Conservation (phyloP, 1,139 yeast species). For the Debaryomyces singareniensis region DNA sequence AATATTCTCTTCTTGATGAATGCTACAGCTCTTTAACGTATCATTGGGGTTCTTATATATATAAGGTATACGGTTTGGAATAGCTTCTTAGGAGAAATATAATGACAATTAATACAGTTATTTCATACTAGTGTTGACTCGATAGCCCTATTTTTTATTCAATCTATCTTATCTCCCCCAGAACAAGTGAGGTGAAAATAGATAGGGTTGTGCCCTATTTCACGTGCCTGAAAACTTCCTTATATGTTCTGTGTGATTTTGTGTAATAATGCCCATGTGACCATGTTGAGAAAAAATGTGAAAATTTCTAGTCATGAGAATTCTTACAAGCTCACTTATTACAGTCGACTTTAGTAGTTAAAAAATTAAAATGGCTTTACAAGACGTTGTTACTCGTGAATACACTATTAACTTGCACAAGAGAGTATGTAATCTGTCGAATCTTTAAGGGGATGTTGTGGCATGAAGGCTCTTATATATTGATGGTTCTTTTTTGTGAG, state of each 20-base stretch:
- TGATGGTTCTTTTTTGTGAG: too few relatives aligned
- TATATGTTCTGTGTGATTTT: conserved; percentile 1
- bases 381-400: conserved; percentile 99
- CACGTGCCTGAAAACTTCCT: background rate
- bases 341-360: conserved; percentile 10
- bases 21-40: background rate
- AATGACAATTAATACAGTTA: too few relatives aligned
- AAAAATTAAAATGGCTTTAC: conserved; percentile 69
- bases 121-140: too few relatives aligned
- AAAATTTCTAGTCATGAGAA: conserved; percentile 6
- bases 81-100: conserved; percentile 5
- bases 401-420: conserved; percentile 99
- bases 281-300: conserved; percentile 2
- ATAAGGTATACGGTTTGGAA: conserved; percentile 18
- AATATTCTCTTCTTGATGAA: background rate
- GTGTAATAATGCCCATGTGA: background rate
- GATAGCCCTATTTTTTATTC: too few relatives aligned
- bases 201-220: too few relatives aligned
- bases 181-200: too few relatives aligned
- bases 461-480: too few relatives aligned
- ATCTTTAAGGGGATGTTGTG: background rate
- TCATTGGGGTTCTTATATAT: conserved; percentile 12
- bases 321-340: conserved; percentile 2
- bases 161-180: too few relatives aligned
- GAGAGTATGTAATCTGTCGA: conserved; percentile 73